Conservation (phyloP, 2,329 filamentous ascomycete species). For the Fusarium albosuccineum region DNA sequence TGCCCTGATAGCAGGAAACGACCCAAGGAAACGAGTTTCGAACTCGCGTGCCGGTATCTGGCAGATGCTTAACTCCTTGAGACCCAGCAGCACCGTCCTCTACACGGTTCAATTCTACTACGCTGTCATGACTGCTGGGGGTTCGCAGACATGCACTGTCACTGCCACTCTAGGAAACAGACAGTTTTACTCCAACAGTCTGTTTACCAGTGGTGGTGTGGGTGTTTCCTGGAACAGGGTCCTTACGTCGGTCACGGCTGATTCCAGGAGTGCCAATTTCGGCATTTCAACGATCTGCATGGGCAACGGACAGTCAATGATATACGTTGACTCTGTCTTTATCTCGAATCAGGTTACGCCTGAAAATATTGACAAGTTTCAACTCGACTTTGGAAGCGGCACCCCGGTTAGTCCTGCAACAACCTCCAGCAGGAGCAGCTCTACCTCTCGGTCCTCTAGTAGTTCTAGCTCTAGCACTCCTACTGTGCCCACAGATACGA, state of each 20-base stretch:
- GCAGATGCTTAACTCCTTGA: not conserved
- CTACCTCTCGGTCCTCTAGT: not conserved
- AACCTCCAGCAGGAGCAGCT: not conserved
- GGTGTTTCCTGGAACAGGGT: slow-evolving; percentile 12
- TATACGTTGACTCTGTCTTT: slow-evolving; percentile 27
- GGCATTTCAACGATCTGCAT: slow-evolving; percentile 19
- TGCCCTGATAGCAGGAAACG: slow-evolving; percentile 1
- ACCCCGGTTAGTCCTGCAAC: not conserved
- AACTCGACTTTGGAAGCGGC: slow-evolving; percentile 10
- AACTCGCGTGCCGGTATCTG: slow-evolving; percentile 18
- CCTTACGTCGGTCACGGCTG: slow-evolving; percentile 9
- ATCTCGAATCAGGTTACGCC: slow-evolving; percentile 25
- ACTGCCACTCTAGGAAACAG: not conserved
- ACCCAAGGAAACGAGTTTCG: not conserved
- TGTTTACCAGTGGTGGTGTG: not conserved
- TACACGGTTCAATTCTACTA: slow-evolving; percentile 26
- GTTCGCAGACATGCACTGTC: not conserved
- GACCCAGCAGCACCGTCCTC: not conserved
- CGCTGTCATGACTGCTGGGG: slow-evolving; percentile 3
- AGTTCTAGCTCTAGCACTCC: too few relatives aligned
- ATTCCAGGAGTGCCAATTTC: slow-evolving; percentile 5
- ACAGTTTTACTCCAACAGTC: slow-evolving; percentile 11
- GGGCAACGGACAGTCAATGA: not conserved
- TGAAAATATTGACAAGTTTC: slow-evolving; percentile 16
- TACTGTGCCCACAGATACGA: not conserved